Base-by-base conservation (phyloP, 2,329 filamentous ascomycete genomes). In the Aspergillus niger region DNA sequence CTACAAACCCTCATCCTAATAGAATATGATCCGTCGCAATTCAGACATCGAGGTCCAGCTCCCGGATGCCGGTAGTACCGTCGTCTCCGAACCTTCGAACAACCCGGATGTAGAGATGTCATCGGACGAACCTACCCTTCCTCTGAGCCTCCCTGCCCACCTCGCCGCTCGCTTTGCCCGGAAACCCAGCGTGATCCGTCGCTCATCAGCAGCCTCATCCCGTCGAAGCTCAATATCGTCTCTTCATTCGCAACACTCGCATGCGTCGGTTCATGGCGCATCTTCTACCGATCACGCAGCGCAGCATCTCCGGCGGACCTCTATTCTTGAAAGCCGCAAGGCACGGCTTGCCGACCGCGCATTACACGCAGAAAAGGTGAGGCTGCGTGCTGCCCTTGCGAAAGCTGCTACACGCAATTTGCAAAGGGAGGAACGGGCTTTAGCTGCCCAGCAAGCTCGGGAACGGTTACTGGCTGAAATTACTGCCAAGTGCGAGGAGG, bases 151-250 rank as follows among this genome's bases (percentile, higher is more conserved):
- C 36, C 86, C 86, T 13, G 79, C 86, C 55, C 84, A 85, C 65
- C 83, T 89, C 66, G 85, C 85, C 65, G 86, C 86, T 62, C 86
- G 86, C 68, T 86, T 89, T 76, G 85, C 85, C 71, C 81, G 76
- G 36, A 76, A 82, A 60, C 77, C 81, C 51, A 82, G 76, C 69
- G 79, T 78, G 59, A 83, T 80, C 55, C 81, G 83, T 57, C 86
- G 85, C 72, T 85, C 86, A 28, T 88, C 86, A 10, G 83, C 83
- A 11, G 79, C 84, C 50, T 88, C 86, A 7, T 89, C 86, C 48
- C 85, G 86, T 63, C 83, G 86, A 62, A 88, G 86, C 72, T 89
- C 86, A 8, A 77, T 88, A 4, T 88, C 86, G 22, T 89, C 86
- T 1, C 79, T 84, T 26, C 85, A 87, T 68, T 88, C 85, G 24